Base-by-base conservation (phyloP, 805 yeast genomes). In the Candida morakotiae region DNA sequence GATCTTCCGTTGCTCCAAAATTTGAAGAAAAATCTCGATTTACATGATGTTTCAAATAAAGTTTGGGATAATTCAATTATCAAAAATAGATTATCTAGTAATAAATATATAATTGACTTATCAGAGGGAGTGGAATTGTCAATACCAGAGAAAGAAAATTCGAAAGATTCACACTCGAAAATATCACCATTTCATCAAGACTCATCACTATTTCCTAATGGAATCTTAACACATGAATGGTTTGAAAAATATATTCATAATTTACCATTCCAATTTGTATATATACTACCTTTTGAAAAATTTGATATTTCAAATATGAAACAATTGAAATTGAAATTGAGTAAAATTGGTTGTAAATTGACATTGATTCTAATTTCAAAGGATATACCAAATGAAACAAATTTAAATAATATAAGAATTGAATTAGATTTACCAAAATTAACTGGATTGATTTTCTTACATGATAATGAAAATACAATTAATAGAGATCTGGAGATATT, bases 11-110 rank as follows among this genome's bases (percentile, higher is more conserved):
- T 28, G 11, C 9, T 14, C 16, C 10, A 20, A 2, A 11, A n/a
- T n/a, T 17, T 53, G 11, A 21, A 31, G 23, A 36, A 35, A 11
- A 34, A 35, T 22, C 41, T 55, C 35, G 22, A 43, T 10, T 39
- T 39, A n/a, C 54, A 45, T 35, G 47, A 51, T 22, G 44, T 58
- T 20, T 19, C 43, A 8, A 43, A 45, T 27, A 45, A 39, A 21
- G 38, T 45, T 5, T 67, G 73, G 73, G 71, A 67, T 43, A 58
- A 64, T 35, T 54, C 53, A 22, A 58, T 67, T 15, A 51, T 67
- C 30, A 58, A 53, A 39, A 60, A 62, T 43, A 44, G 72, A 16
- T 44, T 64, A 21, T 64, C 55, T 58, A 58, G 47, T 27, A 44
- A 51, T 17, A 64, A 56, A 43, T 67, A 52, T 38, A 49, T 67